Conservation (phyloP, 78 protist genomes). For the Guillardia theta region DNA sequence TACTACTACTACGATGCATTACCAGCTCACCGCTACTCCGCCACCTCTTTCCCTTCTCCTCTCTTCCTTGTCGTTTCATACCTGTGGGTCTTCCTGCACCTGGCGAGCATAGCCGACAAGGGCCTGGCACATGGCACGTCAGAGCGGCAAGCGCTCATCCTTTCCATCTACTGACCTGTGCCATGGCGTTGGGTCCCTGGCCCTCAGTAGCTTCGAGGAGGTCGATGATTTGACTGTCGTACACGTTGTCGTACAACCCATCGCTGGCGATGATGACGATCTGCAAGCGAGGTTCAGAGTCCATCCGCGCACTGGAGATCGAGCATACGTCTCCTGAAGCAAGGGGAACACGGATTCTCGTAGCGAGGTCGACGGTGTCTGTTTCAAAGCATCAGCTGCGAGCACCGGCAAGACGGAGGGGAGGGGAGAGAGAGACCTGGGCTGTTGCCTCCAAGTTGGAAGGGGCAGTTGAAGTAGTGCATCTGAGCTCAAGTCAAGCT, state of each 20-base stretch:
- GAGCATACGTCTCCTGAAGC: not conserved
- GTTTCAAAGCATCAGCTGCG: not conserved
- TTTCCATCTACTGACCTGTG: not conserved
- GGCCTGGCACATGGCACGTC: not conserved
- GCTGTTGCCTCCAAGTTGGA: not conserved
- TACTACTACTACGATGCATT: no score
- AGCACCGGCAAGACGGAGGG: not conserved
- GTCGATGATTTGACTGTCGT: not conserved
- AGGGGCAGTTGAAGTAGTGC: constrained; percentile 30
- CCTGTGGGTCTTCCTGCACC: not conserved
- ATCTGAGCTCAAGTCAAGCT: not conserved
- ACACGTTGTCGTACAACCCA: not conserved
- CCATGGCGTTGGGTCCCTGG: not conserved
- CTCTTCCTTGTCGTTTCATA: not conserved
- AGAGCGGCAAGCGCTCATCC: not conserved
- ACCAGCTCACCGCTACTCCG: not conserved
- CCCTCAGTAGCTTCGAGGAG: not conserved
- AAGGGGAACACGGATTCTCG: not conserved
- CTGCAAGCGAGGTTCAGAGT: no score
- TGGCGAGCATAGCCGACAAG: not conserved
- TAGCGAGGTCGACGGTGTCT: not conserved
- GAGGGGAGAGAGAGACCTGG: not conserved
- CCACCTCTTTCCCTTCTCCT: not conserved
- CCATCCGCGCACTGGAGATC: no score
- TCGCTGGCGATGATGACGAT: not conserved